Evolutionary conservation across 164 flowering plant species (phyloP).

Genomic region (Nelumbo lutea): DNA sequence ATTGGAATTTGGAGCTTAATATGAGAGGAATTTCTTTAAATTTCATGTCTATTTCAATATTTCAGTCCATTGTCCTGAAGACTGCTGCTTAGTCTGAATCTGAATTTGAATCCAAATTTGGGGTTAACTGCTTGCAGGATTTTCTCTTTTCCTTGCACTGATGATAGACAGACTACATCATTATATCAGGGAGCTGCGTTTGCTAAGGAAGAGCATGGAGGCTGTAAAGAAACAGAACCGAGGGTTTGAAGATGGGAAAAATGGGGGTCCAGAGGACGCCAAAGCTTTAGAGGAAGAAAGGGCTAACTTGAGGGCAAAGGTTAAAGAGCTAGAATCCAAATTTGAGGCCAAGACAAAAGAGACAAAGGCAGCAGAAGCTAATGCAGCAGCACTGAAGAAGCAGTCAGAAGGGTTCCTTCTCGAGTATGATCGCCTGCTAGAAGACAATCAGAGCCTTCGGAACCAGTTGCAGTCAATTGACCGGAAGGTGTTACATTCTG

Average conservation of each 20-base stretch:
- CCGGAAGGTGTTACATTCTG: conserved; percentile 42
- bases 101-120: not conserved
- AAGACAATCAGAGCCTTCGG: conserved; percentile 68
- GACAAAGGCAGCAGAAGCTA: conserved; percentile 45
- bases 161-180: conserved; percentile 76
- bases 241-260: conserved; percentile 41
- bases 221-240: conserved; percentile 45
- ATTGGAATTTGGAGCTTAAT: too few species aligned
- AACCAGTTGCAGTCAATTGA: conserved; percentile 56
- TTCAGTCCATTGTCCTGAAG: not conserved
- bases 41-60: too few species aligned
- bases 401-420: conserved; percentile 80
- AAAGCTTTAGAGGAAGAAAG: conserved; percentile 44
- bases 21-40: too few species aligned
- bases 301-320: conserved; percentile 25
- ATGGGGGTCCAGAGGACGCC: conserved; percentile 28
- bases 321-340: conserved; percentile 49
- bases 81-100: not conserved
- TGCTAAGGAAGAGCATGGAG: conserved; percentile 61
- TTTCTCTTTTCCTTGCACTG: conserved; percentile 51
- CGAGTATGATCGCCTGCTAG: conserved; percentile 68
- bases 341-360: conserved; percentile 47
- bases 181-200: conserved; percentile 67
- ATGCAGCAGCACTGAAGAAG: conserved; percentile 54
- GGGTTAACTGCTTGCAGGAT: conserved; percentile 37